Evolutionary conservation across 1,139 yeast genomes (phyloP), one percentile per base, ranked within the genome.

Genomic region (Groenewaldozyma auringiensis): DNA sequence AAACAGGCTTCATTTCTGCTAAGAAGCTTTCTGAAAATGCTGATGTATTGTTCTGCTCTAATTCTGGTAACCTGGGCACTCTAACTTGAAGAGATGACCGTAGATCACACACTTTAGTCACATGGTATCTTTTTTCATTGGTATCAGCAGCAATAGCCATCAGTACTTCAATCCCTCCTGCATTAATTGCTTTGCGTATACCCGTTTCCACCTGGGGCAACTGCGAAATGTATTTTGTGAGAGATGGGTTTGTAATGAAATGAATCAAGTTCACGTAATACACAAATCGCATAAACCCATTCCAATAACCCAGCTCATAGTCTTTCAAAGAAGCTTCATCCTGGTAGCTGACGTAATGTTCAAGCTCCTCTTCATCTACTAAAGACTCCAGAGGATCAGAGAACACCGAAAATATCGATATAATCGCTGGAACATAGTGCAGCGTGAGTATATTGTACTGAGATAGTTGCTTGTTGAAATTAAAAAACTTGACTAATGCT

Each of bases 121-220:
- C 69, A 57, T 70, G 31, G 20, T 67, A 52, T 49, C 60, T 49
- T 64, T 70, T 57, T 57, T 59, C 36, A 41, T 61, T 62, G 0
- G 84, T 75, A 53, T 85, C 94, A 1, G 94, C 82, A 1, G 89
- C 71, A 36, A 81, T 65, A 17, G 84, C 75, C 62, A 89, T 69
- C 34, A 89, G 64, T 57, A 82, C 81, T 61, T 92, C 98, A 53
- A 89, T 67, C 0, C 88, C 95, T 25, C 96, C 96, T 56, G 64
- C 66, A 55, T 74, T 82, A 48, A 74, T 75, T 46, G 76, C 82
- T 50, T 64, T 64, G 46, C 75, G 73, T 2, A 77, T 71, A 3
- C 20, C 25, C 21, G 38, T 25, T 25, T 25, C 29, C 6, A 11
- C 29, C 11, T 25, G 9, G 6, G 29, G 29, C 29, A 25, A 6